phyloP scores from a whole-genome alignment of 805 yeast species.

The Yamadazyma endophytica region DNA sequence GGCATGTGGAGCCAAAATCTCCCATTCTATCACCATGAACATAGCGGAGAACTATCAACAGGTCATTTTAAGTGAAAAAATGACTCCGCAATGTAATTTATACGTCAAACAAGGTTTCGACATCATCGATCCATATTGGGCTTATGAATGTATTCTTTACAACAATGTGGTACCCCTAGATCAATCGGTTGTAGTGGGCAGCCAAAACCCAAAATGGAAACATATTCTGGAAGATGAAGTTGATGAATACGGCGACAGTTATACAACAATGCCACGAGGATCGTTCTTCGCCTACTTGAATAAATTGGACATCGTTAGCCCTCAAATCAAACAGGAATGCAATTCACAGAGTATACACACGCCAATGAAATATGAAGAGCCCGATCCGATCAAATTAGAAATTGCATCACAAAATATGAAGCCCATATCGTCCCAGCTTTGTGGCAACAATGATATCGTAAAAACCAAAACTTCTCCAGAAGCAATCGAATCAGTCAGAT shows the following conservation, averaged over 20 bases:
- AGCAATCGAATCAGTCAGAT: too few relatives aligned
- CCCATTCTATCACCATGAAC: constrained; percentile 5
- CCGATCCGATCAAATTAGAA: too few relatives aligned
- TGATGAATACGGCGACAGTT: constrained; percentile 67
- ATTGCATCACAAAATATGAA: too few relatives aligned
- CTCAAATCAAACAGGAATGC: too few relatives aligned
- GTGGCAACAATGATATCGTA: too few relatives aligned
- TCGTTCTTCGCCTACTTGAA: constrained; percentile 5
- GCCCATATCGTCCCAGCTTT: too few relatives aligned
- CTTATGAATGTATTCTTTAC: constrained; percentile 56
- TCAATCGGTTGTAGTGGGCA: constrained; percentile 49
- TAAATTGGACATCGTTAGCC: too few relatives aligned
- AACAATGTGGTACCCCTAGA: constrained; percentile 49
- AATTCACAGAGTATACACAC: too few relatives aligned
- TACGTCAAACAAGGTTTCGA: constrained; percentile 46
- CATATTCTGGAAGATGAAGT: constrained; percentile 28
- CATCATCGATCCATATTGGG: constrained; percentile 67
- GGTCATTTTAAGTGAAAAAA: constrained; percentile 21
- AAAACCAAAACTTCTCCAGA: too few relatives aligned
- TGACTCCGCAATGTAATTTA: constrained; percentile 22
- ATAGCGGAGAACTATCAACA: constrained; percentile 5
- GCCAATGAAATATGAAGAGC: too few relatives aligned
- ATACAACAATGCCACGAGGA: constrained; percentile 15
- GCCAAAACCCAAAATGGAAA: constrained; percentile 21
- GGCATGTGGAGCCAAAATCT: constrained; percentile 49